A percentile compares a stretch with the other conserved stretches of the same genome.
Evolutionary conservation across 805 yeast species (phyloP).

Genomic region (Lipomyces mesembrius): DNA sequence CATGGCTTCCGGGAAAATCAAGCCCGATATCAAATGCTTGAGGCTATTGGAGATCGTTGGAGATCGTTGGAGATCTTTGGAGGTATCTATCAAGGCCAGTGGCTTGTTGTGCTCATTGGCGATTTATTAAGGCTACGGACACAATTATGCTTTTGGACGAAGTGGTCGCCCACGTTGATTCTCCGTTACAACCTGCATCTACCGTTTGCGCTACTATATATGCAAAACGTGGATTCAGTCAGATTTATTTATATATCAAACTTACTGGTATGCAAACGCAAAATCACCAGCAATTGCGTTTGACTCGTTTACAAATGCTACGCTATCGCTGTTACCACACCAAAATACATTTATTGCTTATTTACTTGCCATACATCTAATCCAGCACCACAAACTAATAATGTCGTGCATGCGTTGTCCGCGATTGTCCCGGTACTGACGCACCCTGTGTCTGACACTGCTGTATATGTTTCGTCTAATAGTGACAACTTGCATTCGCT

Average conservation of each 20-base stretch:
- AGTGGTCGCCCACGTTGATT: no score
- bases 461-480: conserved; percentile 60
- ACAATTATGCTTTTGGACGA: no score
- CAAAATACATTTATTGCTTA: background rate
- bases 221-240: no score
- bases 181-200: no score
- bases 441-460: conserved; percentile 91
- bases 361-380: conserved; percentile 49
- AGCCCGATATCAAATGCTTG: background rate
- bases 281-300: no score
- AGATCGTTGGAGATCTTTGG: background rate
- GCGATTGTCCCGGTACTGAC: conserved; percentile 49
- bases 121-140: no score
- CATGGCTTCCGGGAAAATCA: background rate
- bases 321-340: no score
- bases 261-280: no score
- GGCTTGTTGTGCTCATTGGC: no score
- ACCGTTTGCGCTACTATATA: no score
- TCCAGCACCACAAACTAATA: conserved; percentile 82
- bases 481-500: conserved; percentile 42
- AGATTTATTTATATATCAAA: no score
- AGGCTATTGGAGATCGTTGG: background rate
- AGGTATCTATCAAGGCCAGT: background rate
- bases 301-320: no score
- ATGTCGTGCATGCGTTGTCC: conserved; percentile 43